Base-by-base conservation (phyloP, 139 green algal genomes). In the Closterium sp. region DNA sequence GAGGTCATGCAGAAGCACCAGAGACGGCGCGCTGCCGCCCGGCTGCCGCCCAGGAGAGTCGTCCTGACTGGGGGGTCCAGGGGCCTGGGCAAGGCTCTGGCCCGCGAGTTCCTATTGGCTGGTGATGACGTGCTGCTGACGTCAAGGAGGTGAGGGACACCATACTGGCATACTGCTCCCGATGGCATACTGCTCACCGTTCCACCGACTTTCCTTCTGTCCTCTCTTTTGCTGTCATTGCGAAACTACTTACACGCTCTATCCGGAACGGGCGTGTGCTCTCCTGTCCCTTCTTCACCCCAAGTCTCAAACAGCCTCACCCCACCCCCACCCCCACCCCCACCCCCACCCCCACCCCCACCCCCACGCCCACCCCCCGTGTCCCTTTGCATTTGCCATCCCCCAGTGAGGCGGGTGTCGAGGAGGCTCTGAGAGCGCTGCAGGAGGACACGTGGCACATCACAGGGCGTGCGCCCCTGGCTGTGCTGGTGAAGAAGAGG, bases 81-180 rank as follows among this genome's bases (percentile, higher is more conserved):
- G 7, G 97, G 97, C 21, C 90, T 98, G 6, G 97, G 97, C 91
- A 97, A 97, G 89, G 97, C 97, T 2, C 91, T 98, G 55, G 97
- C 97, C 0, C 94, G 97, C 0, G 96, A 98, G 94, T 96, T 98
- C 38, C 94, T 98, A 32, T 81, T 85, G 88, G 64, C 69, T 36
- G 96, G 96, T 4, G 96, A 97, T 95, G 86, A 81, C 7, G 97
- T 98, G 12, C 16, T 97, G n/a, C 91, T 98, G 84, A 96, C 95
- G 1, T 96, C 94, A 19, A 94, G 97, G 66, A 95, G 85, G n/a
- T 90, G 25, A 30, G 85, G n/a, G n/a, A n/a, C n/a, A n/a, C n/a
- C n/a, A n/a, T n/a, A n/a, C n/a, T n/a, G n/a, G n/a, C n/a, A n/a
- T n/a, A n/a, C n/a, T n/a, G n/a, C n/a, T n/a, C n/a, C n/a, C n/a